These are phyloP conservation scores for Tricholoma terreum DNA, from an alignment of 768 basidiomycete species.

Conservation along the genomic window DNA sequence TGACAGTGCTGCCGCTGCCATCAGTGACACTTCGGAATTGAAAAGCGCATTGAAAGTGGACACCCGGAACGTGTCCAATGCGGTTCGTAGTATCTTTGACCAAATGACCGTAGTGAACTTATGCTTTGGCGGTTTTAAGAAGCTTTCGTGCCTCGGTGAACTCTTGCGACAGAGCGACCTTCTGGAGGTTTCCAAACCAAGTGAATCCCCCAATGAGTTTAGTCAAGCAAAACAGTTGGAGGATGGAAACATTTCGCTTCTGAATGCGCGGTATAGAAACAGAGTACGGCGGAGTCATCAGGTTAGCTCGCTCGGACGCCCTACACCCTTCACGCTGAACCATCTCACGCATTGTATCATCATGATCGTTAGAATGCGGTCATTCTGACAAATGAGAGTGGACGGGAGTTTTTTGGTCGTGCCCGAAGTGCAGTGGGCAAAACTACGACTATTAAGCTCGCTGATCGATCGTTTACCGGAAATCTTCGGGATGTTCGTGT, in stretches of 20 bases:
- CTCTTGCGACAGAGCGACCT: conserved; percentile 31
- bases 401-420: conserved; percentile 29
- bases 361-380: conserved; percentile 25
- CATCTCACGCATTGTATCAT: neutral
- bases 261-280: conserved; percentile 41
- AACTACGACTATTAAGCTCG: conserved; percentile 31
- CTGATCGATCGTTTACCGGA: conserved; percentile 15
- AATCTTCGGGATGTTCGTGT: conserved; percentile 33
- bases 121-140: conserved; percentile 18
- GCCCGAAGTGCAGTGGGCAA: conserved; percentile 32
- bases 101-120: neutral
- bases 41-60: conserved; percentile 13
- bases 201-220: conserved; percentile 33
- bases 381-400: conserved; percentile 32
- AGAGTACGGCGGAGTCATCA: conserved; percentile 34
- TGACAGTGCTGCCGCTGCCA: conserved; percentile 12
- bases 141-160: conserved; percentile 27
- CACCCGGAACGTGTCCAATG: conserved; percentile 12
- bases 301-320: conserved; percentile 21
- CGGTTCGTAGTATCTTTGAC: neutral
- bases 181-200: conserved; percentile 32
- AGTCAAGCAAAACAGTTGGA: conserved; percentile 15
- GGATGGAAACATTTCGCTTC: conserved; percentile 28
- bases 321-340: neutral
- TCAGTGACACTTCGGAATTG: conserved; percentile 6